Evolutionary conservation across 495 filamentous ascomycete genomes (phyloP).

Genomic region (Tuber umbilicatum): DNA sequence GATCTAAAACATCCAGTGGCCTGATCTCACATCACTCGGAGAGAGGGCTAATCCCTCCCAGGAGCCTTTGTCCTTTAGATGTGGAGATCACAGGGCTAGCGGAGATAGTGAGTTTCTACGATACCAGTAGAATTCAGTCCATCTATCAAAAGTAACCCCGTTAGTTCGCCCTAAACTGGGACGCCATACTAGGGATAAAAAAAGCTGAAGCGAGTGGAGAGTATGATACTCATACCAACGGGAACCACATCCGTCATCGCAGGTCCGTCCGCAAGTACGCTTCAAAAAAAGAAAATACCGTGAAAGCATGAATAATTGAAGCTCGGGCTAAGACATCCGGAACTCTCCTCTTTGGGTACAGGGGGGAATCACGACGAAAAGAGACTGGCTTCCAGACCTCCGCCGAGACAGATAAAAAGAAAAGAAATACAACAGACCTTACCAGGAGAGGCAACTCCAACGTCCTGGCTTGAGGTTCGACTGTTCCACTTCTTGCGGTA

Average conservation of each 20-base stretch:
- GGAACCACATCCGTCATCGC: background rate
- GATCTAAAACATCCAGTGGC: background rate
- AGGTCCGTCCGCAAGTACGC: background rate
- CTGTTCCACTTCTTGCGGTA: too few relatives aligned
- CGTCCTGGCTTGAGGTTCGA: background rate
- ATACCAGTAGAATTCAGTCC: background rate
- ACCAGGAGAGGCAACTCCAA: background rate
- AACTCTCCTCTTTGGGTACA: background rate
- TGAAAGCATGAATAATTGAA: background rate
- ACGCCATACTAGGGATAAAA: background rate
- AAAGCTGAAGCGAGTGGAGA: background rate
- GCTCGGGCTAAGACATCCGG: background rate
- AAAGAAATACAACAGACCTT: background rate
- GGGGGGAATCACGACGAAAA: background rate
- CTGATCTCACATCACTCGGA: background rate
- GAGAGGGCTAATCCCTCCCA: background rate
- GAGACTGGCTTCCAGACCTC: background rate
- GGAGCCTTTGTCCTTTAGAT: background rate
- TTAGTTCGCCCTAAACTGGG: background rate
- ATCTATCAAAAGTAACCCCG: background rate
- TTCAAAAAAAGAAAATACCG: background rate
- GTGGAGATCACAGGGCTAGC: background rate
- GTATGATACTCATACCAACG: too few relatives aligned
- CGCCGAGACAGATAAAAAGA: background rate
- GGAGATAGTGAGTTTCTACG: background rate